These are phyloP conservation scores for Xylaria sp. DNA, from an alignment of 2,329 filamentous ascomycete species.

Conservation along the genomic window DNA sequence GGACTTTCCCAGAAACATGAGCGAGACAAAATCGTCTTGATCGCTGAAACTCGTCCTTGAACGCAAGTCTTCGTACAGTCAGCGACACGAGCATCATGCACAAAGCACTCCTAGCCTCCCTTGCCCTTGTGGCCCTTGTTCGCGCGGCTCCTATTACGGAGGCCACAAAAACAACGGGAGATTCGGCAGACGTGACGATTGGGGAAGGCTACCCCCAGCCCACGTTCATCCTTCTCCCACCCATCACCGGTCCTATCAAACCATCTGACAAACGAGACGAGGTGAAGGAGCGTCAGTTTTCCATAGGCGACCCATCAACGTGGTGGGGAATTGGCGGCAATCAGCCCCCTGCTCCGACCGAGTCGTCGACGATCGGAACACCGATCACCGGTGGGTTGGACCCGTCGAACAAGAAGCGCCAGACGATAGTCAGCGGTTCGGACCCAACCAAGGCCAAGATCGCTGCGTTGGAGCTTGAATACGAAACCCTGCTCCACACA, in stretches of 20 bases:
- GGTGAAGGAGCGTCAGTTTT: constrained; percentile 33
- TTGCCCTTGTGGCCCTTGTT: constrained; percentile 46
- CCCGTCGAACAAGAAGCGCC: constrained; percentile 37
- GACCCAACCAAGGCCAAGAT: constrained; percentile 44
- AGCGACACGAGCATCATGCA: constrained; percentile 40
- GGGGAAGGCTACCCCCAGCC: constrained; percentile 40
- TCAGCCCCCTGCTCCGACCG: constrained; percentile 22
- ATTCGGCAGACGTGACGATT: constrained; percentile 38
- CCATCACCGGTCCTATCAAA: constrained; percentile 42
- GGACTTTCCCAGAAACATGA: constrained; percentile 1
- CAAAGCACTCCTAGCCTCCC: constrained; percentile 39
- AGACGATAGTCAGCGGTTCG: constrained; percentile 33
- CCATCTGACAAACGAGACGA: constrained; percentile 40
- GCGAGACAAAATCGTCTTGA: constrained; percentile 8
- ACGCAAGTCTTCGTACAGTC: neutral
- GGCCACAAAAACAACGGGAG: constrained; percentile 40
- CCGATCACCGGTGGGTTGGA: constrained; percentile 35
- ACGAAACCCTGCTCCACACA: constrained; percentile 43
- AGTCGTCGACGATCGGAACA: constrained; percentile 26
- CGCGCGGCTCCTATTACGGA: constrained; percentile 44
- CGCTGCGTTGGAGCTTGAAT: constrained; percentile 44
- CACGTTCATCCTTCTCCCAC: constrained; percentile 37
- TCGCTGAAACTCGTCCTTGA: constrained; percentile 6
- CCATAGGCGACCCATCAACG: constrained; percentile 34
- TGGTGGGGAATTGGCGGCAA: constrained; percentile 32